Conservation (phyloP, 1,139 yeast genomes). For the Debaryomycetaceae sp. region DNA sequence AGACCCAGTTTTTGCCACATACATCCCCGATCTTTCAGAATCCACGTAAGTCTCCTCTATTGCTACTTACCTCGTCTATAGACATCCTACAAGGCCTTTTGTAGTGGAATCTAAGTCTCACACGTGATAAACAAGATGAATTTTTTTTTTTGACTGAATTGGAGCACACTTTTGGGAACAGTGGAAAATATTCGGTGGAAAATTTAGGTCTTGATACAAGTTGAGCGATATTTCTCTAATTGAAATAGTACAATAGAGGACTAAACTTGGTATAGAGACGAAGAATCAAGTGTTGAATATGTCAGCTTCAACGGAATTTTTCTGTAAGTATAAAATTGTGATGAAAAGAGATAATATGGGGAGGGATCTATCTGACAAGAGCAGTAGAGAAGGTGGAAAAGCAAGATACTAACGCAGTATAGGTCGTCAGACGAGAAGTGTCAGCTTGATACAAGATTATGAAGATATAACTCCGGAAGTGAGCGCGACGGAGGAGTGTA, state of each 20-base stretch:
- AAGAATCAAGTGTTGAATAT: conserved; percentile 11
- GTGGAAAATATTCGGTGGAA: not conserved
- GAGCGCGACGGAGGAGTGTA: conserved; percentile 40
- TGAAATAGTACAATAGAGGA: not conserved
- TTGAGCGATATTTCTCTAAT: not conserved
- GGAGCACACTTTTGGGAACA: not conserved
- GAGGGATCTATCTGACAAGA: not conserved
- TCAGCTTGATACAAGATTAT: conserved; percentile 56
- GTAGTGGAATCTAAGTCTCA: not conserved
- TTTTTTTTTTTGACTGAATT: not conserved
- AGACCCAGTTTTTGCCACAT: no score
- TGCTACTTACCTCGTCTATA: not conserved
- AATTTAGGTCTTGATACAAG: not conserved
- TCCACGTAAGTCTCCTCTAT: no score
- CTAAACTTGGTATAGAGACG: not conserved
- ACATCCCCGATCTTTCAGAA: no score
- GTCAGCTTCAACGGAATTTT: conserved; percentile 42
- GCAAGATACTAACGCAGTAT: conserved; percentile 12
- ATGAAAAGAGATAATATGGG: not conserved
- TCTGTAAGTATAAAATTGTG: conserved; percentile 29
- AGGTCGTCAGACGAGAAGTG: conserved; percentile 63
- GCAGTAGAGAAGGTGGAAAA: not conserved
- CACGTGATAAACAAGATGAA: not conserved
- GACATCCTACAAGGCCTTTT: not conserved
- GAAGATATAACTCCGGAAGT: conserved; percentile 30